Evolutionary conservation across 352 stramenopile species (phyloP), one percentile per base, ranked within the genome.

Genomic region (Phytophthora pisi): DNA sequence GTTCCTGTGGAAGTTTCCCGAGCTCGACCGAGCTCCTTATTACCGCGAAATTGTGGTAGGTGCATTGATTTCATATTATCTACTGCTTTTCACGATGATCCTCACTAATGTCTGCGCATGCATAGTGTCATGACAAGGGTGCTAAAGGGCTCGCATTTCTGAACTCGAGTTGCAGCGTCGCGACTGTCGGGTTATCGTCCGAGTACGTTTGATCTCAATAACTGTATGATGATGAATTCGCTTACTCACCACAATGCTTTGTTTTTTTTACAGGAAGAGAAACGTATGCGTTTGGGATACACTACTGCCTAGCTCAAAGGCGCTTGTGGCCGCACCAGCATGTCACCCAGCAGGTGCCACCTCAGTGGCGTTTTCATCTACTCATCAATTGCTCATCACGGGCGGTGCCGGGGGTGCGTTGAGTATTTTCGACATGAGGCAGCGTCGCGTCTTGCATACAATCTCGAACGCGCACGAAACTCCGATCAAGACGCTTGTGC

Each of bases 281-380:
- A 96, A 78, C 52, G 78, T 96, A 24, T 95, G 86, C 66, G 74
- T 96, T 45, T 96, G 89, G 89, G 89, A 96, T 71, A 79, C 88
- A 4, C 77, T 96, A 3, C 61, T 95, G 16, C 84, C 86, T 10
- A 81, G 67, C 31, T 89, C 87, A 0, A 94, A 93, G 64, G 78
- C 87, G 9, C 75, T 92, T 11, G 71, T 96, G 23, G 81, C 81
- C 0, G 80, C 89, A 0, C 88, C 88, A 20, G 56, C 77, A 36
- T 95, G 89, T 34, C 89, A 96, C n/a, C 78, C 87, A 5, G 81
- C 85, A 4, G 89, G 87, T 10, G 88, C 87, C 13, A 87, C 86
- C 0, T 88, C 88, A 3, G 65, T 96, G 7, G 79, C 79, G 1
- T 96, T 95, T 68, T 95, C 89, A 7, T 80, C 84, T 3, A 81